Evolutionary conservation across 345 rosid genomes (phyloP).

Genomic region (Eucalyptus virginea): DNA sequence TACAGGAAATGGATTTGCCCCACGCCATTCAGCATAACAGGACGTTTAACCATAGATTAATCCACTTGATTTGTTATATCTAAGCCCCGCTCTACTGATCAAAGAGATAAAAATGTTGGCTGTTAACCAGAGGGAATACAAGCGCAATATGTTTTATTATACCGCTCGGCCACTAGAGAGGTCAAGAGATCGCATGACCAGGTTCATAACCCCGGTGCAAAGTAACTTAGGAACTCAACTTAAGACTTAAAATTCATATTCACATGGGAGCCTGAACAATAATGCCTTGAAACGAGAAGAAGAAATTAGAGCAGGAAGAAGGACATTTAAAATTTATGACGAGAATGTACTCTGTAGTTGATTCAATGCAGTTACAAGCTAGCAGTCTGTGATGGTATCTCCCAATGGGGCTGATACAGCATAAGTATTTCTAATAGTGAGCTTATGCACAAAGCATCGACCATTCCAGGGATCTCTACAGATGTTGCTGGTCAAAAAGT

Average conservation of each 20-base stretch:
- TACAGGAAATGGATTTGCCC: not conserved
- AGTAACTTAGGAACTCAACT: not conserved
- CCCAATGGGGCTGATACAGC: not conserved
- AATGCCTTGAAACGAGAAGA: not conserved
- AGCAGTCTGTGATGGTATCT: not conserved
- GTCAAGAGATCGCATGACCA: not conserved
- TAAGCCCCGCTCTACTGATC: not conserved
- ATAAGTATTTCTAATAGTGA: not conserved
- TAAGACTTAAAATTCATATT: not conserved
- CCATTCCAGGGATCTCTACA: not conserved
- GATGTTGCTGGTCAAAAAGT: conserved; percentile 37
- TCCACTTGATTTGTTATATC: not conserved
- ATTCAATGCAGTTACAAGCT: not conserved
- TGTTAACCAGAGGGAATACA: not conserved
- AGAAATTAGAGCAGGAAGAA: not conserved
- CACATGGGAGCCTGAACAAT: not conserved
- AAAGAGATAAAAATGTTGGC: not conserved
- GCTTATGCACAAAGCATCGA: not conserved
- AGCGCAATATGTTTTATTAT: not conserved
- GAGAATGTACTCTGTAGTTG: not conserved
- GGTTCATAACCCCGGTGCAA: not conserved
- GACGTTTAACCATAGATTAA: not conserved
- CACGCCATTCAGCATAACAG: not conserved
- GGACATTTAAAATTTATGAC: not conserved
- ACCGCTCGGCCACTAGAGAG: not conserved